Base-by-base conservation (phyloP, 2,329 filamentous ascomycete genomes). In the Talaromyces sp. region DNA sequence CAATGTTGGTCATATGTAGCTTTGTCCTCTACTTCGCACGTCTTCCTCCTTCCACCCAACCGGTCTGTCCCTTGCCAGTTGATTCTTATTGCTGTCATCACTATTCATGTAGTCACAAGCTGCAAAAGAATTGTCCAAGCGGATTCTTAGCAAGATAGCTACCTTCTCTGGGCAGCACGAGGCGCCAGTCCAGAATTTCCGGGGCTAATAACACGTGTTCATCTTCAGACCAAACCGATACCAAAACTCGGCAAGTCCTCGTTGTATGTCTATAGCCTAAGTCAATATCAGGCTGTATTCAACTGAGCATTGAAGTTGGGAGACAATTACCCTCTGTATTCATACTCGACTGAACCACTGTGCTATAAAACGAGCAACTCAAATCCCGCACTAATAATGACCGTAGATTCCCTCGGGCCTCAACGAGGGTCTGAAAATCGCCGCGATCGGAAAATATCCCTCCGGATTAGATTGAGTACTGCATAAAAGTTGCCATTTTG, bases 191-290 rank as follows among this genome's bases (percentile, higher is more conserved):
- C 69, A 31, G 65, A 59, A 22, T 85, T 85, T 66, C 83, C 83
- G 1, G 83, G 79, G 5, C 73, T 85, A 17, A 78, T 85, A 8
- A 84, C 82, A 1, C 75, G 76, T n/a, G 85, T 84, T 68, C 74
- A 85, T 68, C 76, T 85, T n/a, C 45, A 67, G 27, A 37, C 63
- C 19, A 39, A 25, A 15, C 62, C 41, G 17, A 25, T 39, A 25
- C 67, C 67, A 4, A 61, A 60, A 35, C 63, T 58, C 19, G 43
- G 75, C 68, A 68, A 69, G 11, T 70, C 72, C 2, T 75, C 74
- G 11, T 68, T 66, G 31, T 85, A 75, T 83, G 41, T 85, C 11
- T 56, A 80, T 66, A 76, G 80, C 0, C 76, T 78, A 35, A 74
- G 77, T 5, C 71, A 79, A 61, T 84, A 81, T 67, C 73, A 74